phyloP scores from a whole-genome alignment of 495 filamentous ascomycete genomes.

The Lepidopterella palustris region DNA sequence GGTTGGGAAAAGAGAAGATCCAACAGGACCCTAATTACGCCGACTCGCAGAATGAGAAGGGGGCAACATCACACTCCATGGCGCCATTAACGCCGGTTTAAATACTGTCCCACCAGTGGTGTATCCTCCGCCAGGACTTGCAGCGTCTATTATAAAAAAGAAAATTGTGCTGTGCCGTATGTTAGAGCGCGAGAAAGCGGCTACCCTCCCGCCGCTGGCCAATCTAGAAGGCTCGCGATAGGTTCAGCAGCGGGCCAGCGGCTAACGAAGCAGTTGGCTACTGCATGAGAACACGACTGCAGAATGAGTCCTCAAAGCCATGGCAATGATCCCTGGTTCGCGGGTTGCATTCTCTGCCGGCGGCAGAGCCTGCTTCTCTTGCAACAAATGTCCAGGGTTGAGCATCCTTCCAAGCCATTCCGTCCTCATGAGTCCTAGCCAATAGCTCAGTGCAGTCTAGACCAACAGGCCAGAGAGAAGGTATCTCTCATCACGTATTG shows the following conservation, averaged over 20 bases:
- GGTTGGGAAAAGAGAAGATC: no score
- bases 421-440: not conserved
- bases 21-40: not conserved
- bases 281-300: not conserved
- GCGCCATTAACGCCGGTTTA: not conserved
- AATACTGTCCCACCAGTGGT: not conserved
- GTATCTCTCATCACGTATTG: not conserved
- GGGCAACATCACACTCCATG: not conserved
- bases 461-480: not conserved
- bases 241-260: not conserved
- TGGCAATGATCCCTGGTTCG: not conserved
- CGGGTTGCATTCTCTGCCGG: not conserved
- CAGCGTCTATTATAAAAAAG: not conserved
- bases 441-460: not conserved
- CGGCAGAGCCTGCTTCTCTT: not conserved
- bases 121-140: not conserved
- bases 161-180: not conserved
- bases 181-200: not conserved
- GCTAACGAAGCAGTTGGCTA: not conserved
- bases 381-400: not conserved
- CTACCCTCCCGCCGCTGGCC: not conserved
- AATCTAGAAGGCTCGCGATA: not conserved
- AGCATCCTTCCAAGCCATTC: not conserved
- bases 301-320: not conserved
- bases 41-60: not conserved